These are phyloP conservation scores for Mucor irregularis DNA, from an alignment of 371 early-diverging fungal genomes.

Conservation along the genomic window DNA sequence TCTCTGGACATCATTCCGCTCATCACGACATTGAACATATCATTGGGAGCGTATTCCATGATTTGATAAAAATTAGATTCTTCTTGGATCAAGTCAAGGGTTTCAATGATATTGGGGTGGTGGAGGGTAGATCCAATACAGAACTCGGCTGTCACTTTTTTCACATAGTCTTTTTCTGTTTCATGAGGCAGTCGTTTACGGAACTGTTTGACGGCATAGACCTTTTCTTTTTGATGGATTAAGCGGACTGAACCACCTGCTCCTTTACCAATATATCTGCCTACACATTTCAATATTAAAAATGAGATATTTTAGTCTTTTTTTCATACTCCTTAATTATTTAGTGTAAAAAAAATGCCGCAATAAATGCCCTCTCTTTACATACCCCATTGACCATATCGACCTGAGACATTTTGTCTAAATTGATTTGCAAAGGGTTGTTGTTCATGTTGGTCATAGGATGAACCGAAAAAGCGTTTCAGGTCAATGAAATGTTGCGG, in stretches of 20 bases:
- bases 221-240: slow-evolving; percentile 50
- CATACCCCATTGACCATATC: slow-evolving; percentile 50
- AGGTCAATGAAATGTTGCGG: slow-evolving; percentile 21
- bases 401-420: slow-evolving; percentile 32
- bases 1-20: slow-evolving; percentile 66
- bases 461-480: slow-evolving; percentile 17
- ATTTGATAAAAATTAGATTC: slow-evolving; percentile 66
- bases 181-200: slow-evolving; percentile 67
- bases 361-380: slow-evolving; percentile 8
- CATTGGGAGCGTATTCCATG: slow-evolving; percentile 82
- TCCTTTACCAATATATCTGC: slow-evolving; percentile 70
- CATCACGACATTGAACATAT: slow-evolving; percentile 73
- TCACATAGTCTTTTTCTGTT: slow-evolving; percentile 77
- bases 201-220: slow-evolving; percentile 83
- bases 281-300: slow-evolving; percentile 27
- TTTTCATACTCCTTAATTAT: neutral
- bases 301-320: slow-evolving; percentile 5
- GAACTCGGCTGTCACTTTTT: slow-evolving; percentile 82
- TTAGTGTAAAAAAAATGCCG: neutral
- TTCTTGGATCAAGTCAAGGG: slow-evolving; percentile 74
- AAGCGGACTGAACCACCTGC: slow-evolving; percentile 76
- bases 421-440: slow-evolving; percentile 33
- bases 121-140: slow-evolving; percentile 81
- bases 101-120: slow-evolving; percentile 87
- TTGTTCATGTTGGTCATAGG: neutral